phyloP scores from a whole-genome alignment of 2,329 filamentous ascomycete species.

The Penicillium sp. region DNA sequence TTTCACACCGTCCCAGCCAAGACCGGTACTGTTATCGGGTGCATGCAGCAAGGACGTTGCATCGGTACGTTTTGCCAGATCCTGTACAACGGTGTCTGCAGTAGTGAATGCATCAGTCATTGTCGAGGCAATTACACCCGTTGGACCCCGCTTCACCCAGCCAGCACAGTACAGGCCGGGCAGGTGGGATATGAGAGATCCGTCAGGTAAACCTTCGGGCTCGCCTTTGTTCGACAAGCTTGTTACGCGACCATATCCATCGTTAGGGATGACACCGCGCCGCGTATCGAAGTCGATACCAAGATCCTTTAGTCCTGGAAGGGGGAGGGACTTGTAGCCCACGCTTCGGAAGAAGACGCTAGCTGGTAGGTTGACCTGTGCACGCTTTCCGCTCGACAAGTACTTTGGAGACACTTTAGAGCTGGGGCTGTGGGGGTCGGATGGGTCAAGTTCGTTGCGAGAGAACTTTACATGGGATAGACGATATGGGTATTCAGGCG shows the following conservation, averaged over 20 bases:
- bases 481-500: conserved; percentile 41
- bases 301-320: conserved; percentile 70
- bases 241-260: conserved; percentile 71
- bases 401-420: conserved; percentile 47
- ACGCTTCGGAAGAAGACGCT: conserved; percentile 87
- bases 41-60: conserved; percentile 47
- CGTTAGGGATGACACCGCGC: conserved; percentile 77
- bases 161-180: conserved; percentile 87
- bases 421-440: conserved; percentile 51
- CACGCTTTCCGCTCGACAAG: conserved; percentile 48
- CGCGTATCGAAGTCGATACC: conserved; percentile 74
- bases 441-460: conserved; percentile 49
- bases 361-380: conserved; percentile 55
- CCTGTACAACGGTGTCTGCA: conserved; percentile 76
- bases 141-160: conserved; percentile 94
- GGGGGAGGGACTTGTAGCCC: conserved; percentile 78
- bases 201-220: conserved; percentile 25
- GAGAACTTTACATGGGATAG: conserved; percentile 67
- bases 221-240: conserved; percentile 28
- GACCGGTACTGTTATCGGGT: conserved; percentile 37
- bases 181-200: conserved; percentile 49
- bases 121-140: conserved; percentile 91
- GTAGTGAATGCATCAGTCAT: conserved; percentile 94
- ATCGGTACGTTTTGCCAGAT: conserved; percentile 56
- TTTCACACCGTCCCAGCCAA: conserved; percentile 76